These are phyloP conservation scores for Aspergillus glaucus DNA, from an alignment of 2,329 filamentous ascomycete species.

Conservation along the genomic window DNA sequence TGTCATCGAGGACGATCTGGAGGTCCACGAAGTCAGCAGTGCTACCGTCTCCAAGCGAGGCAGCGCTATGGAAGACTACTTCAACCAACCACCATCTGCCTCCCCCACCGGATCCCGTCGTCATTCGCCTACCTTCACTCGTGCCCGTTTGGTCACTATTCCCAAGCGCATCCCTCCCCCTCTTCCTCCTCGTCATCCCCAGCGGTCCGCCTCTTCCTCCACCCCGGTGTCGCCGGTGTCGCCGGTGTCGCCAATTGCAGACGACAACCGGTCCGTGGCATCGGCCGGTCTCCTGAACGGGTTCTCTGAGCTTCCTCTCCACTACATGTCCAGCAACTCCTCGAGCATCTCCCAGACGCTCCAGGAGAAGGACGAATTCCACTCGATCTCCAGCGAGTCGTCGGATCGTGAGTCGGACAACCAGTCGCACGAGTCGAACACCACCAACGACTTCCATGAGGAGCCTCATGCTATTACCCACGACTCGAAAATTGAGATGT, in stretches of 20 bases:
- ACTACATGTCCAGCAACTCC: constrained; percentile 5
- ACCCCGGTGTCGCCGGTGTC: constrained; percentile 18
- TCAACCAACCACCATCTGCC: constrained; percentile 17
- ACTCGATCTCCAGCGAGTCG: constrained; percentile 32
- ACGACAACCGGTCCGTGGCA: constrained; percentile 14
- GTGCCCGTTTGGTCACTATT: constrained; percentile 77
- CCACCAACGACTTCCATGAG: background rate
- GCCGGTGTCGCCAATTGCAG: constrained; percentile 17
- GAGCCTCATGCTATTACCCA: background rate
- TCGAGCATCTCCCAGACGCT: constrained; percentile 9
- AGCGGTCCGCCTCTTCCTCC: constrained; percentile 33
- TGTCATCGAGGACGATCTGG: constrained; percentile 22
- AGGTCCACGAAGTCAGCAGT: constrained; percentile 45
- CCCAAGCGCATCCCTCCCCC: constrained; percentile 68
- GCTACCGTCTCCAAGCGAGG: constrained; percentile 45
- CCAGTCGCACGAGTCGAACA: background rate
- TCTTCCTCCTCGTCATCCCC: constrained; percentile 69
- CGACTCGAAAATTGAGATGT: background rate
- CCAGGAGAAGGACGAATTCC: constrained; percentile 35
- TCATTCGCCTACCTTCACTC: constrained; percentile 62
- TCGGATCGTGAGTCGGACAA: constrained; percentile 13
- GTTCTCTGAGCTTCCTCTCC: constrained; percentile 11
- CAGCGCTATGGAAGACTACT: constrained; percentile 29
- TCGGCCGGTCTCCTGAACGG: constrained; percentile 16
- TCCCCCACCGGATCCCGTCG: constrained; percentile 54